Percentiles rank a stretch among this genome's conserved stretches.
phyloP scores from a whole-genome alignment of 306 rosid genomes.

The Fagus sylvatica region DNA sequence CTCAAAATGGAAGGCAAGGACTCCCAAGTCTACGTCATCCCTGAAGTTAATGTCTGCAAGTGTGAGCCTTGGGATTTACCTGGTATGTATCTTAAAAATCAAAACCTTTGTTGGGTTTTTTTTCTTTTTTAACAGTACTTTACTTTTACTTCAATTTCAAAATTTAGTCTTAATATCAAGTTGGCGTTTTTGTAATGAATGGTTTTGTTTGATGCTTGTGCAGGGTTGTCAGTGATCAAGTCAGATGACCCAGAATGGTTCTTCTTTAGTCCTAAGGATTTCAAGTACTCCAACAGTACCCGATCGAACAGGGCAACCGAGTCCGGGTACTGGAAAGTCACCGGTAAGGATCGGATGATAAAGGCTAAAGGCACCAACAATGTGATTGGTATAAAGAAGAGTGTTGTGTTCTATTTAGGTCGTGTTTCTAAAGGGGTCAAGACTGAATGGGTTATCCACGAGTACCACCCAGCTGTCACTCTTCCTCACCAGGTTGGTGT shows the following conservation, averaged over 20 bases:
- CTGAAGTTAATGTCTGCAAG: constrained; percentile 45
- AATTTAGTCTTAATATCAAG: background rate
- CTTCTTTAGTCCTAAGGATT: constrained; percentile 47
- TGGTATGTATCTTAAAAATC: constrained; percentile 23
- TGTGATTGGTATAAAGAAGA: constrained; percentile 61
- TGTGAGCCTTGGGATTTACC: constrained; percentile 60
- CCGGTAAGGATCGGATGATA: constrained; percentile 45
- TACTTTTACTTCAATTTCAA: too few relatives aligned
- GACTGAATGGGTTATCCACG: constrained; percentile 73
- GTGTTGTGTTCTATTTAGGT: constrained; percentile 49
- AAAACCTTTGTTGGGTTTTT: too few relatives aligned
- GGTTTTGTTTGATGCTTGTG: background rate
- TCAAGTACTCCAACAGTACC: constrained; percentile 33
- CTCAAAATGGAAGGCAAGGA: constrained; percentile 35
- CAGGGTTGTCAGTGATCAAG: constrained; percentile 33
- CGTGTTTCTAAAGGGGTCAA: constrained; percentile 21
- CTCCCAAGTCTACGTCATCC: constrained; percentile 19
- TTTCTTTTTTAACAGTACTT: too few relatives aligned
- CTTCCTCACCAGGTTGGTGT: constrained; percentile 37
- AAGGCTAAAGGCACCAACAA: constrained; percentile 17
- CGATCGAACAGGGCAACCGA: constrained; percentile 43
- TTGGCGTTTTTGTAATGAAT: background rate
- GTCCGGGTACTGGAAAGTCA: constrained; percentile 67
- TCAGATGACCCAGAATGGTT: constrained; percentile 61
- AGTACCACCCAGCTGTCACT: constrained; percentile 36